Base-by-base conservation (phyloP, 805 yeast species). In the Citeromyces matritensis region DNA sequence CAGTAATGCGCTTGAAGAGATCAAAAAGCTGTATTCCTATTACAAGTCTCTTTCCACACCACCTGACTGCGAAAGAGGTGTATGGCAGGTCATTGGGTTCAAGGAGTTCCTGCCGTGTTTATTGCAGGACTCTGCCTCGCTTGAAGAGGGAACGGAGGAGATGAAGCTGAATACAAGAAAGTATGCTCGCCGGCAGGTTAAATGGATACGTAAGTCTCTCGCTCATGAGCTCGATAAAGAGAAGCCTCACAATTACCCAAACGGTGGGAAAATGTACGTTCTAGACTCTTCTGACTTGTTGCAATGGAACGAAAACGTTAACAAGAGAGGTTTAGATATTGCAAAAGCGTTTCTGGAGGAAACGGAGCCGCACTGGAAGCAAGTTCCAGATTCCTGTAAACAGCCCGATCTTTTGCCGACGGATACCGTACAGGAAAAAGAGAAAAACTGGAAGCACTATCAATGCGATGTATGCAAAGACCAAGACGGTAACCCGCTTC, bases 61-160 rank as follows among this genome's bases (percentile, higher is more conserved):
- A 14, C 72, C 78, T 7, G 73, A 64, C 35, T 54, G 70, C 35
- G 78, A 79, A 33, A 58, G 65, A 35, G 97, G 97, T 2, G 66
- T 88, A 0, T 85, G 85, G 85, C 97, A 91, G 54, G 95, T 82
- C 2, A 82, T 88, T 44, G 97, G 97, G 2, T 91, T 82, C 53
- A 82, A 83, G 48, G 95, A 84, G 45, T 84, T 84, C 45, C 45
- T 82, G 24, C 88, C 93, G 2, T 83, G 39, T 35, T 25, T 35
- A 9, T 21, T 30, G 28, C 15, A 24, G 11, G 23, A 15, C 12
- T 9, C 7, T 26, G 9, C 9, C 15, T 6, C 39, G 38, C 4
- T 65, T 32, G 47, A 47, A 4, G 57, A 53, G 3, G 72, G 88
- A 7, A 55, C 76, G 3, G 78, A 70, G 9, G 60, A 70, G 23